These are phyloP conservation scores for Boletus coccyginus DNA, from an alignment of 768 basidiomycete genomes.

Conservation along the genomic window DNA sequence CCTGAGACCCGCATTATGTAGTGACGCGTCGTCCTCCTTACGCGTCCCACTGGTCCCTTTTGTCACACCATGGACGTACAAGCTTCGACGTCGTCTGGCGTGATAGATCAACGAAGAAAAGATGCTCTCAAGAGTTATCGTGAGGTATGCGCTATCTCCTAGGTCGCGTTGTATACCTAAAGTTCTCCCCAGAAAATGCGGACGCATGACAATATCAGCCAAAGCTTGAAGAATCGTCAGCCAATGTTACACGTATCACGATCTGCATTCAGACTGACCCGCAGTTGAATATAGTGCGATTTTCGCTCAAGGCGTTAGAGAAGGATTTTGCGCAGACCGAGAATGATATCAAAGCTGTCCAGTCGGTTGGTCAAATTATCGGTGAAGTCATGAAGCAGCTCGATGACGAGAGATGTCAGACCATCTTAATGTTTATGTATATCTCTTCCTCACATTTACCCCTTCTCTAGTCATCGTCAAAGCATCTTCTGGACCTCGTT, in stretches of 20 bases:
- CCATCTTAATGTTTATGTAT: neutral
- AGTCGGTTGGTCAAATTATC: conserved; percentile 98
- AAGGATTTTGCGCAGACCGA: conserved; percentile 93
- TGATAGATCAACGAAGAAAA: conserved; percentile 67
- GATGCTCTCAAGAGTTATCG: conserved; percentile 77
- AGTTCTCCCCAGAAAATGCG: conserved; percentile 80
- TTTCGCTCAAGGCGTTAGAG: conserved; percentile 86
- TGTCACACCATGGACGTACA: conserved; percentile 28
- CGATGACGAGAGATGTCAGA: conserved; percentile 94
- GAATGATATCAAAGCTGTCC: conserved; percentile 98
- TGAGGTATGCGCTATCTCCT: conserved; percentile 45
- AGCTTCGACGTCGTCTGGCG: conserved; percentile 50
- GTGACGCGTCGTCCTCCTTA: conserved; percentile 31
- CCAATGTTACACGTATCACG: conserved; percentile 10
- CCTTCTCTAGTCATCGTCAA: conserved; percentile 84
- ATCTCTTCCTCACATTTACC: neutral
- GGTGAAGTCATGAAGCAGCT: conserved; percentile 99
- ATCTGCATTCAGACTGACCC: neutral
- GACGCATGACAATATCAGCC: conserved; percentile 82
- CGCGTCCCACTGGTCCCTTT: conserved; percentile 9
- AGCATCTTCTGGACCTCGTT: conserved; percentile 96
- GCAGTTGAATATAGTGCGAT: conserved; percentile 60
- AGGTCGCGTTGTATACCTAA: neutral
- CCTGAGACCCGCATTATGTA: neutral
- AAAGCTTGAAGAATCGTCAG: conserved; percentile 88